Base-by-base conservation (phyloP, 1,139 yeast species). In the Protomyces arabidopsidicola region DNA sequence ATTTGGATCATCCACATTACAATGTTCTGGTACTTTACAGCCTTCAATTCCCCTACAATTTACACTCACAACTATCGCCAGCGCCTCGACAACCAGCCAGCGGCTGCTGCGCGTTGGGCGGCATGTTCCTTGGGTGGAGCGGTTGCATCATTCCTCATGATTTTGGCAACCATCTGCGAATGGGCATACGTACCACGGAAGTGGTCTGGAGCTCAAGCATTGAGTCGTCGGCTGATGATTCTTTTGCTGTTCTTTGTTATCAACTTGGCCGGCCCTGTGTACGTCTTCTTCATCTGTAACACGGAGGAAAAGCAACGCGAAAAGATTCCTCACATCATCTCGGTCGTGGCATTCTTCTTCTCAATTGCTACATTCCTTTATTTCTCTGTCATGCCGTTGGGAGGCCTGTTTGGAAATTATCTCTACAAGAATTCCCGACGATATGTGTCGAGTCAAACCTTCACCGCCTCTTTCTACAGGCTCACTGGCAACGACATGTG, bases 171-270 rank as follows among this genome's bases (percentile, higher is more conserved):
- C 24, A 66, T 90, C 59, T 84, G 88, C 72, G 98, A 93, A 78
- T 95, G 97, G 97, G 81, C 86, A 75, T 93, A 90, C 74, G 98
- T 93, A 68, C 98, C 98, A 68, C 86, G 98, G 79, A 85, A 87
- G 72, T 93, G 98, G 98, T 95, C 98, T 39, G 98, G 98, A 77
- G 98, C 98, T 76, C 98, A 93, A 79, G 97, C 90, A 75, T 83
- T 93, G 75, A 79, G 90, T 58, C 88, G 97, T 77, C 88, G 98
- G 75, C 80, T 93, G 72, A 73, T 86, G 79, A 88, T 91, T 75
- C 77, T 93, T 75, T 71, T 86, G 65, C 70, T 84, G 62, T 83
- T 91, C 68, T 80, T 91, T 67, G 78, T 81, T 61, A 73, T 86
- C 69, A 93, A 93, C 77, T 79, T 93, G 75, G 93, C 86, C 71